Conservation (phyloP, 768 basidiomycete genomes). For the Termitomyces sp. region DNA sequence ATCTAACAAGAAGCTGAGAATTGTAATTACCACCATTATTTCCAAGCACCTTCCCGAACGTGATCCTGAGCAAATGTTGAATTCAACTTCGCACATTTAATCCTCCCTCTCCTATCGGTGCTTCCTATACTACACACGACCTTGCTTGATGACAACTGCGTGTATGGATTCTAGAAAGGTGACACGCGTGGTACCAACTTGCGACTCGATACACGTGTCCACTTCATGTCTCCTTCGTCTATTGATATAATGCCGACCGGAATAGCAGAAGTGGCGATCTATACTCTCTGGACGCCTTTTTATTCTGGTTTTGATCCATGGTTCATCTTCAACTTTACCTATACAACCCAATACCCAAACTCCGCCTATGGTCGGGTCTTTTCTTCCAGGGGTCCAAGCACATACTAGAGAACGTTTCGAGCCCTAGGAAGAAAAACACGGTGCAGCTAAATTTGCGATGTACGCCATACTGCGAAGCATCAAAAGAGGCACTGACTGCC, state of each 20-base stretch:
- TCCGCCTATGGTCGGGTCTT: slow-evolving; percentile 26
- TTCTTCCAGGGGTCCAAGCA: slow-evolving; percentile 28
- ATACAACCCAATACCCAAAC: slow-evolving; percentile 30
- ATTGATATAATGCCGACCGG: slow-evolving; percentile 13
- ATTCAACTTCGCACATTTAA: background rate
- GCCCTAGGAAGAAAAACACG: slow-evolving; percentile 6
- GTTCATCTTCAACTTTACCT: slow-evolving; percentile 31
- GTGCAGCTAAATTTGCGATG: slow-evolving; percentile 12
- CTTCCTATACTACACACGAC: background rate
- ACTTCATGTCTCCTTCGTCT: slow-evolving; percentile 30
- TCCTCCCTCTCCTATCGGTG: background rate
- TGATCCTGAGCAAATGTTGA: background rate
- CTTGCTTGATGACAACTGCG: slow-evolving; percentile 1
- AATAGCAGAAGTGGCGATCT: slow-evolving; percentile 5
- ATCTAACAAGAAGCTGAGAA: background rate
- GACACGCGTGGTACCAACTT: slow-evolving; percentile 6
- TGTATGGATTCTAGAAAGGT: slow-evolving; percentile 8
- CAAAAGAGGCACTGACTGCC: slow-evolving; percentile 1
- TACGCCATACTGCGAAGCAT: slow-evolving; percentile 5
- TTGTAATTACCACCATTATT: background rate
- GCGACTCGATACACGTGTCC: slow-evolving; percentile 26
- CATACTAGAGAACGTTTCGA: slow-evolving; percentile 14
- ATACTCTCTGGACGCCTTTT: slow-evolving; percentile 11
- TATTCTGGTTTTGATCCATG: slow-evolving; percentile 19
- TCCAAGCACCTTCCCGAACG: no score